Evolutionary conservation across 441 rosid species (phyloP).

Genomic region (Pelargonium exstipulatum): DNA sequence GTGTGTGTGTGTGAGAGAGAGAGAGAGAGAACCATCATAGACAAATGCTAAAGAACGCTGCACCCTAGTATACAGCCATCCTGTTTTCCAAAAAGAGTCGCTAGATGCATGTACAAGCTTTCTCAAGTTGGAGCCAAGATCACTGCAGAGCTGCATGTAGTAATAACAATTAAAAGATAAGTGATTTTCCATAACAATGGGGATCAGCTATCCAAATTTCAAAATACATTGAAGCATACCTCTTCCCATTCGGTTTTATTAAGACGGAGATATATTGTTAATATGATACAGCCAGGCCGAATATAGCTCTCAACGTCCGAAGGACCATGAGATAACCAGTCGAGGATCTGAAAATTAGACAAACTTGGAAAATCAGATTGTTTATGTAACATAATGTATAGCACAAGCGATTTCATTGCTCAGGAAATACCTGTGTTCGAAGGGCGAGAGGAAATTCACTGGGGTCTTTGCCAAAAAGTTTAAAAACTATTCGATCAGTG

Average conservation of each 20-base stretch:
- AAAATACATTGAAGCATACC: slow-evolving; percentile 26
- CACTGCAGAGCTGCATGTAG: slow-evolving; percentile 28
- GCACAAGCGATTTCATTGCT: slow-evolving; percentile 4
- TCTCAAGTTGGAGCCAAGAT: slow-evolving; percentile 36
- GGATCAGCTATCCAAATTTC: slow-evolving; percentile 5
- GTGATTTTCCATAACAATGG: not conserved
- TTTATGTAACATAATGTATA: slow-evolving; percentile 10
- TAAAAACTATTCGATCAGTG: slow-evolving; percentile 42
- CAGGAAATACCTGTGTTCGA: slow-evolving; percentile 38
- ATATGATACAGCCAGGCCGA: slow-evolving; percentile 43
- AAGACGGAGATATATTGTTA: slow-evolving; percentile 40
- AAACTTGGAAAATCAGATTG: slow-evolving; percentile 15
- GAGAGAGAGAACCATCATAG: slow-evolving; percentile 31
- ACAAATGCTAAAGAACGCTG: slow-evolving; percentile 33
- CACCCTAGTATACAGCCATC: slow-evolving; percentile 41
- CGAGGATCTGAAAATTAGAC: slow-evolving; percentile 34
- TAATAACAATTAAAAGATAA: slow-evolving; percentile 13
- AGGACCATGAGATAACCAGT: slow-evolving; percentile 45
- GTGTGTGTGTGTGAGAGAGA: not conserved
- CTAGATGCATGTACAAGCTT: slow-evolving; percentile 31
- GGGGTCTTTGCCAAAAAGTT: slow-evolving; percentile 44
- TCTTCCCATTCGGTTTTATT: slow-evolving; percentile 35
- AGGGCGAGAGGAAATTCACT: slow-evolving; percentile 34
- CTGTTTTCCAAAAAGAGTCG: slow-evolving; percentile 39
- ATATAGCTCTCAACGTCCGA: slow-evolving; percentile 46